Conservation (phyloP, 768 basidiomycete species). For the Leccinum truebloodii region DNA sequence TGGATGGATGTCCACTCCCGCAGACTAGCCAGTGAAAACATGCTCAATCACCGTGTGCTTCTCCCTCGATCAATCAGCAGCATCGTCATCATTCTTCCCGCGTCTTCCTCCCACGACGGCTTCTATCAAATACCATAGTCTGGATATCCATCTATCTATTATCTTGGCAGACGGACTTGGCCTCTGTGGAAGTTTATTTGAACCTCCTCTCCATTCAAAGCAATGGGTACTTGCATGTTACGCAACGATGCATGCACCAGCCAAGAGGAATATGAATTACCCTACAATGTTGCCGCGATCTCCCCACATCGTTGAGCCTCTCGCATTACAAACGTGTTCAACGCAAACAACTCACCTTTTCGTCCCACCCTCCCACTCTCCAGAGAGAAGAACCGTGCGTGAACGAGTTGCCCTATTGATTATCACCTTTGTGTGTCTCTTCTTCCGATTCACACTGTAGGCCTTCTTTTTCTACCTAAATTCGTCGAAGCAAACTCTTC, state of each 20-base stretch:
- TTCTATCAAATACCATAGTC: slow-evolving; percentile 19
- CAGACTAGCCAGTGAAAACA: slow-evolving; percentile 2
- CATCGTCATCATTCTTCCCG: neutral
- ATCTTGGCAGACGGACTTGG: slow-evolving; percentile 9
- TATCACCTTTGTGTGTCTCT: no score
- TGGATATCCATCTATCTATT: slow-evolving; percentile 12
- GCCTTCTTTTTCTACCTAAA: no score
- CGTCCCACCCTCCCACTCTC: no score
- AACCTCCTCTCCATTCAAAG: neutral
- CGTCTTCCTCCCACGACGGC: slow-evolving; percentile 26
- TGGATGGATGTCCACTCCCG: slow-evolving; percentile 1
- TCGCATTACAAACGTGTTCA: neutral
- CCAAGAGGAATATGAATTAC: neutral
- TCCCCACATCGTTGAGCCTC: slow-evolving; percentile 5
- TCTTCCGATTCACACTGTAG: no score
- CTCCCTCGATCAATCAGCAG: slow-evolving; percentile 14
- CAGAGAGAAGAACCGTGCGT: no score
- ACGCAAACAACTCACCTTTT: no score
- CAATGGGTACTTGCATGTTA: slow-evolving; percentile 6
- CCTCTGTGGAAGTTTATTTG: slow-evolving; percentile 5
- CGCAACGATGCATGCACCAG: neutral
- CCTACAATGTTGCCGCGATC: neutral
- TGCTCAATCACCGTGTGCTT: slow-evolving; percentile 10
- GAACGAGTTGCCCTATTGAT: no score
- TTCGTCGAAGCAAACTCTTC: no score